A percentile compares a stretch with the other conserved stretches of the same genome.
Evolutionary conservation across 768 basidiomycete species (phyloP).

Genomic region (Mycena olivaceomarginata): DNA sequence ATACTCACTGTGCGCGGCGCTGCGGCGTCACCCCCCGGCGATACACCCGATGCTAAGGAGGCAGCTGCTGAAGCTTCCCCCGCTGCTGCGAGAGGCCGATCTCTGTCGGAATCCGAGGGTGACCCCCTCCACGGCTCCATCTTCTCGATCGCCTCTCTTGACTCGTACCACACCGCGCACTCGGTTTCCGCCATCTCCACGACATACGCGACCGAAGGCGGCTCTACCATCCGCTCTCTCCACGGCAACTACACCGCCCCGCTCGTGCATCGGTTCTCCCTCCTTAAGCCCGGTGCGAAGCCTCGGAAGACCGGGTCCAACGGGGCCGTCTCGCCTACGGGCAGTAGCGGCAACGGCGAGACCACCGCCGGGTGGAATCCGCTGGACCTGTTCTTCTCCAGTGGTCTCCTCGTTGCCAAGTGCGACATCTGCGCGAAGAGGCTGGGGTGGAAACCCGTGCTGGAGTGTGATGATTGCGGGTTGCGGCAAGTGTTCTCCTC

Average conservation of each 20-base stretch:
- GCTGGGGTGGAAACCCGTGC: slow-evolving; percentile 89
- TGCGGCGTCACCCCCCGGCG: slow-evolving; percentile 48
- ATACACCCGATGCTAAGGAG: slow-evolving; percentile 61
- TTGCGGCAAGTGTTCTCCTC: slow-evolving; percentile 69
- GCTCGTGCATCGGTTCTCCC: slow-evolving; percentile 89
- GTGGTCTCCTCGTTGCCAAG: slow-evolving; percentile 81
- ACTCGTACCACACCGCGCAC: slow-evolving; percentile 81
- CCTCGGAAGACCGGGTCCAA: slow-evolving; percentile 63
- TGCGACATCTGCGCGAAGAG: slow-evolving; percentile 91
- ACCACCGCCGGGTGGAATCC: slow-evolving; percentile 79
- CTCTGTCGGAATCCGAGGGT: slow-evolving; percentile 48
- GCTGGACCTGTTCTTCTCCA: slow-evolving; percentile 86
- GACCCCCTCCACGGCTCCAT: slow-evolving; percentile 69
- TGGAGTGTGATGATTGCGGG: slow-evolving; percentile 94
- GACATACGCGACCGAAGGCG: slow-evolving; percentile 85
- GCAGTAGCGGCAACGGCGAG: slow-evolving; percentile 52
- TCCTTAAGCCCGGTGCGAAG: slow-evolving; percentile 87
- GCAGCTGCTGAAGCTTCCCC: slow-evolving; percentile 61
- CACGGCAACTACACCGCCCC: slow-evolving; percentile 64
- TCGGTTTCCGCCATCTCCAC: slow-evolving; percentile 69
- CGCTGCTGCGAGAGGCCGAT: slow-evolving; percentile 52
- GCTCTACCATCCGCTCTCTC: slow-evolving; percentile 77
- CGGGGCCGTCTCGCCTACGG: slow-evolving; percentile 58
- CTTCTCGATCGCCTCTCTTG: slow-evolving; percentile 74
- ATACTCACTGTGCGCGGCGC: slow-evolving; percentile 82